These are phyloP conservation scores for Diaporthe citri DNA, from an alignment of 2,329 filamentous ascomycete species.

Conservation along the genomic window DNA sequence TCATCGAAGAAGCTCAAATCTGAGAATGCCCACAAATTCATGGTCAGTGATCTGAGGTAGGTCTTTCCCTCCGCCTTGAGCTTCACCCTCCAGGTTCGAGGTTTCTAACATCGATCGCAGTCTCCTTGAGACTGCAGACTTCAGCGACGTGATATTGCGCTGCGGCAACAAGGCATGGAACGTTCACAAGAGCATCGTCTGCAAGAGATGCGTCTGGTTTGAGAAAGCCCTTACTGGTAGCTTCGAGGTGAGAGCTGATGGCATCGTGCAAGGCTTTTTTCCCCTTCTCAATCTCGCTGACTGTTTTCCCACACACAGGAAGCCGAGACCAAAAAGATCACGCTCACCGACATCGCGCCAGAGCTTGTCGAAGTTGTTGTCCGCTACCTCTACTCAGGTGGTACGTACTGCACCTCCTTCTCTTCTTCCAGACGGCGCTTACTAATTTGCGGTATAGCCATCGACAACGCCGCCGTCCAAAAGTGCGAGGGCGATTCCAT, in stretches of 20 bases:
- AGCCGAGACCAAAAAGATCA: neutral
- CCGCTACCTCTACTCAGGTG: constrained; percentile 17
- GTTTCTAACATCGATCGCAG: neutral
- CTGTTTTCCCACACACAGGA: neutral
- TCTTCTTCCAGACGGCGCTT: neutral
- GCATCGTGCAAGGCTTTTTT: no score
- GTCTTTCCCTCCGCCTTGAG: neutral
- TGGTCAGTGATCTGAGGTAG: neutral
- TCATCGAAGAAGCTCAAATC: neutral
- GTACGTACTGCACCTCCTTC: neutral
- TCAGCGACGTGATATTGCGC: neutral
- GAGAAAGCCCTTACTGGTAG: neutral
- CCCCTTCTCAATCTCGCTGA: neutral
- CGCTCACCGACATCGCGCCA: neutral
- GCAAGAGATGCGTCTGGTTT: constrained; percentile 9
- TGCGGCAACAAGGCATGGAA: neutral
- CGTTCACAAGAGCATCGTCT: constrained; percentile 3
- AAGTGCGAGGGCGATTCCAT: neutral
- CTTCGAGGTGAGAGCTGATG: neutral
- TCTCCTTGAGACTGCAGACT: constrained; percentile 8
- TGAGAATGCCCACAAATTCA: neutral
- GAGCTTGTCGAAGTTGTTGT: neutral
- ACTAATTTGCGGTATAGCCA: neutral
- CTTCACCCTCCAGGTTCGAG: no score
- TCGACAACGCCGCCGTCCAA: neutral